Base-by-base conservation (phyloP, 768 basidiomycete genomes). In the Pholiota molesta region DNA sequence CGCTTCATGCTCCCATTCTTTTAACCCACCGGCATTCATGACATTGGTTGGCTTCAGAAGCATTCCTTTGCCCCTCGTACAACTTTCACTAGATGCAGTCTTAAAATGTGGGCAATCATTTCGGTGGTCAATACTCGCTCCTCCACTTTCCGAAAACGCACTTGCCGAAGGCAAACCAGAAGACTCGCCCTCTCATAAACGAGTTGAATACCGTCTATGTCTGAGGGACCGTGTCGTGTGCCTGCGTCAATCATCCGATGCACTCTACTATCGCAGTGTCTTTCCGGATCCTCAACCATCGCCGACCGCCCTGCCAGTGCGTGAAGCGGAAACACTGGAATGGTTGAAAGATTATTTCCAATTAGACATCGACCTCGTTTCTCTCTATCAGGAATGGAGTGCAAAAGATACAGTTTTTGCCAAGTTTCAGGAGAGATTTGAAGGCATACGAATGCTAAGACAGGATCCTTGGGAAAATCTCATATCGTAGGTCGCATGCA, bases 391-490 rank as follows among this genome's bases (percentile, higher is more conserved):
- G 19, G 76, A 88, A 63, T 99, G 97, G 97, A 78, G 85, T 33
- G 66, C 69, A 17, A 77, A 81, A 51, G 97, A 99, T 69, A 77
- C 82, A 31, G 86, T 95, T 57, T 97, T 99, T 72, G 78, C 84
- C 23, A 79, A 74, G 39, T 73, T 90, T 37, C 81, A 81, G 62
- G 76, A 83, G 21, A 82, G 89, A 19, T 92, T 95, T 64, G 73
- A 82, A 60, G 97, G 97, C 8, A 92, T 97, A 49, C 77, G 96
- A 57, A 88, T 98, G 61, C 74, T 99, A 42, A 82, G 92, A 69
- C 96, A 99, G 75, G 95, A 97, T 71, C 94, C 94, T 66, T 99
- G 94, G 90, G 97, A 99, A 76, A 96, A 92, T 68, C 83, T 99
- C 29, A 77, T 98, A 47, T 95, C 94, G 95, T 97, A 74, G 68